These are phyloP conservation scores for Citrus hindsii DNA, from an alignment of 345 rosid genomes.

Conservation along the genomic window DNA sequence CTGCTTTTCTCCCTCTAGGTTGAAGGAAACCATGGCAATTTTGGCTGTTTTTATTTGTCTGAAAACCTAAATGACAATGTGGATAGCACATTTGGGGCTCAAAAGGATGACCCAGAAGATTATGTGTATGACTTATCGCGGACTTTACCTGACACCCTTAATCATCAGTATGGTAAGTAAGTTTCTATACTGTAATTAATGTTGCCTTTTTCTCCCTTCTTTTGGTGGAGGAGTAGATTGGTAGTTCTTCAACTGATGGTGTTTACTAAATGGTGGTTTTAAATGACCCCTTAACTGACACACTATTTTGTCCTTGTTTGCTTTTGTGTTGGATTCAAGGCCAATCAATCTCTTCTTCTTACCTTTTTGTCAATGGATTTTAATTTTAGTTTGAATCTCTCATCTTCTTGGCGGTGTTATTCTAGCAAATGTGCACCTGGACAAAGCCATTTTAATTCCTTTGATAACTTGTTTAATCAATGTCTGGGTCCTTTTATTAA, in stretches of 20 bases:
- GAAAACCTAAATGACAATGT: slow-evolving; percentile 48
- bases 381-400: neutral
- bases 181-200: neutral
- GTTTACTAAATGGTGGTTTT: neutral
- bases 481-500: neutral
- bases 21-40: slow-evolving; percentile 57
- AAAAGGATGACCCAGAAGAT: slow-evolving; percentile 28
- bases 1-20: slow-evolving; percentile 43
- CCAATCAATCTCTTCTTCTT: neutral
- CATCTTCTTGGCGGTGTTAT: neutral
- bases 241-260: neutral
- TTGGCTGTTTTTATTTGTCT: slow-evolving; percentile 68
- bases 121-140: slow-evolving; percentile 44
- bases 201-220: neutral
- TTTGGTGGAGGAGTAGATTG: neutral
- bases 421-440: too few relatives aligned
- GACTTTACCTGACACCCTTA: slow-evolving; percentile 58
- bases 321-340: slow-evolving; percentile 4
- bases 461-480: neutral
- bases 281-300: neutral
- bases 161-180: slow-evolving; percentile 52
- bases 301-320: neutral
- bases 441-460: neutral
- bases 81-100: slow-evolving; percentile 33
- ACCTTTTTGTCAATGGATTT: neutral